Percentiles rank a stretch among this genome's conserved stretches.
These are phyloP conservation scores for Teunomyces panamensis DNA, from an alignment of 805 yeast genomes.

Conservation along the genomic window DNA sequence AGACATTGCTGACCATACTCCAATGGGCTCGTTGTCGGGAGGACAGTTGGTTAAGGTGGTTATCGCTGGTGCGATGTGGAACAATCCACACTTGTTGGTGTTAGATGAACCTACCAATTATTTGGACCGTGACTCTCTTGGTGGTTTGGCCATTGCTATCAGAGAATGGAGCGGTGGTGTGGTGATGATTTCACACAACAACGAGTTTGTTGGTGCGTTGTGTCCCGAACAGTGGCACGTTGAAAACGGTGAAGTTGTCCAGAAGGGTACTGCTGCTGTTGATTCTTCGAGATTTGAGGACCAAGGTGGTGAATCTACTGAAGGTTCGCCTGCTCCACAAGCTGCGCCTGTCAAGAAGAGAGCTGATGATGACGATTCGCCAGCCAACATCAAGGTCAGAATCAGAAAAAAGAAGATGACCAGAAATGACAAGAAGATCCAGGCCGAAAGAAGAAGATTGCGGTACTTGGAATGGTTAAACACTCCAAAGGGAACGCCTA, in stretches of 20 bases:
- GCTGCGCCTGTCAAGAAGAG: slow-evolving; percentile 33
- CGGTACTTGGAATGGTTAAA: slow-evolving; percentile 93
- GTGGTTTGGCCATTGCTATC: slow-evolving; percentile 96
- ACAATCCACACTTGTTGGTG: slow-evolving; percentile 94
- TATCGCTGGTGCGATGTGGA: slow-evolving; percentile 99
- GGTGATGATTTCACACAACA: slow-evolving; percentile 96
- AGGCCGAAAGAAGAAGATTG: slow-evolving; percentile 90
- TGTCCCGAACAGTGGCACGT: slow-evolving; percentile 99
- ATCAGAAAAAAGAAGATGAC: slow-evolving; percentile 95
- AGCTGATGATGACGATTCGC: slow-evolving; percentile 80
- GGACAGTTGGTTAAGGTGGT: slow-evolving; percentile 98
- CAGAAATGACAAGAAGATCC: slow-evolving; percentile 89
- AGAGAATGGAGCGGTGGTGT: slow-evolving; percentile 99
- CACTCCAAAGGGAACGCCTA: slow-evolving; percentile 97
- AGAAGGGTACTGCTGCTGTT: slow-evolving; percentile 73
- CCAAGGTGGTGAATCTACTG: slow-evolving; percentile 54
- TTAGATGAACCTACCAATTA: slow-evolving; percentile 98
- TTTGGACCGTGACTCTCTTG: slow-evolving; percentile 95
- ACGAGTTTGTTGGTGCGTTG: slow-evolving; percentile 93
- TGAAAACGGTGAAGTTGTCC: slow-evolving; percentile 85
- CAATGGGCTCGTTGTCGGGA: slow-evolving; percentile 93
- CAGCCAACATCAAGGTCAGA: slow-evolving; percentile 92
- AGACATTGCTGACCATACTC: slow-evolving; percentile 97
- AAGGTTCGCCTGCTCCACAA: slow-evolving; percentile 37
- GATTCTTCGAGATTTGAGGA: slow-evolving; percentile 83